Conservation (phyloP, 2,329 filamentous ascomycete genomes). For the Calonectria naviculata region DNA sequence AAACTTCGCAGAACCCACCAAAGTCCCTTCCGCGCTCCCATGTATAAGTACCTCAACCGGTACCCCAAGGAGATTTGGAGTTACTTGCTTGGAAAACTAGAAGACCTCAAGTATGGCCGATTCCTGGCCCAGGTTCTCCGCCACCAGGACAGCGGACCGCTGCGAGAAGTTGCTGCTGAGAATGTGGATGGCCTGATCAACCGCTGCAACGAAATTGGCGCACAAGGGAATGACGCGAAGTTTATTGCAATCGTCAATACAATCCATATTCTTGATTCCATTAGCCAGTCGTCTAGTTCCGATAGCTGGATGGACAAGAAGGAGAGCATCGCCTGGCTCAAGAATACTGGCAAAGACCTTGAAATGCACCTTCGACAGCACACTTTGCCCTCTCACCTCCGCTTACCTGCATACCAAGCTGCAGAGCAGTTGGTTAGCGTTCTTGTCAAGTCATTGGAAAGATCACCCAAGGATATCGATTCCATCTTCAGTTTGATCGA, state of each 20-base stretch:
- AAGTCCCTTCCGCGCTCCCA: slow-evolving; percentile 89
- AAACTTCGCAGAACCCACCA: slow-evolving; percentile 87
- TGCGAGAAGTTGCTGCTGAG: slow-evolving; percentile 80
- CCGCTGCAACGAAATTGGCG: slow-evolving; percentile 71
- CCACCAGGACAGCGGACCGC: slow-evolving; percentile 77
- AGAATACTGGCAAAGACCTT: slow-evolving; percentile 79
- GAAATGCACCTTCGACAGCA: slow-evolving; percentile 79
- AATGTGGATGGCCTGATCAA: slow-evolving; percentile 80
- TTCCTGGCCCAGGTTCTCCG: slow-evolving; percentile 90
- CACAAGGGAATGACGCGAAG: slow-evolving; percentile 76
- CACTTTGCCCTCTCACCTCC: slow-evolving; percentile 75
- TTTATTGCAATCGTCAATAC: slow-evolving; percentile 83
- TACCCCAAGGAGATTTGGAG: slow-evolving; percentile 91
- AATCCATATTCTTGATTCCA: slow-evolving; percentile 84
- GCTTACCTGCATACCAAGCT: slow-evolving; percentile 88
- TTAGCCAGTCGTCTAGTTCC: slow-evolving; percentile 74
- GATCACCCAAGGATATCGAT: slow-evolving; percentile 81
- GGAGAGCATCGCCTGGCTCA: slow-evolving; percentile 70
- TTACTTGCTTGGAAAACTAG: slow-evolving; percentile 81
- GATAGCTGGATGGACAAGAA: slow-evolving; percentile 79
- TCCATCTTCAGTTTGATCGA: slow-evolving; percentile 88
- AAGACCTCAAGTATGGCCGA: slow-evolving; percentile 88
- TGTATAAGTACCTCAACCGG: slow-evolving; percentile 93
- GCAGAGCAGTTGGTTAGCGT: slow-evolving; percentile 89
- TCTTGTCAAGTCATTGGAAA: slow-evolving; percentile 81